Base-by-base conservation (phyloP, 2,329 filamentous ascomycete species). In the Fusarium heterosporum region DNA sequence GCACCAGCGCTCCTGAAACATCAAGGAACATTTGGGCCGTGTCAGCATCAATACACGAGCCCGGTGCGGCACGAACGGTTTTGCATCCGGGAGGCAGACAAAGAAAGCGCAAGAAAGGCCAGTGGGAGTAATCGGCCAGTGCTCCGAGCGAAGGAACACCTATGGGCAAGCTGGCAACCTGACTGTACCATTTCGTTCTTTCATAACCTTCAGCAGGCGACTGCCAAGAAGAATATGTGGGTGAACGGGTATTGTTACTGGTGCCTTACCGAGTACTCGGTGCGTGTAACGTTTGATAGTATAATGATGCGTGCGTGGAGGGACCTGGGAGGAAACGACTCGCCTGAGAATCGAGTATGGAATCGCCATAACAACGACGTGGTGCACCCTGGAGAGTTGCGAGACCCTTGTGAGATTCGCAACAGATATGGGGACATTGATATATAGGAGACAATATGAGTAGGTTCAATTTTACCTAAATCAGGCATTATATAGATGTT, bases 261-360 rank as follows among this genome's bases (percentile, higher is more conserved):
- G 25, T 62, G 57, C 34, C 43, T 29, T 13, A 62, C 28, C 4
- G 59, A 62, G 29, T 62, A 45, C 29, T 62, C 49, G 10, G 11
- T 62, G 3, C 8, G 11, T 30, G 10, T 26, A 7, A 22, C 34
- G 25, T 12, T 7, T 22, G 7, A 8, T 19, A 12, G 2, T 16
- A 28, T 50, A 32, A 14, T 10, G 13, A 3, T 62, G 11, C 12
- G 22, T 6, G 17, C 14, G 3, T 62, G 59, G 59, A 48, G 26
- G 22, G 59, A 62, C 16, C 4, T 61, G 8, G 59, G 59, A 12
- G 25, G 26, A 14, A 26, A 8, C 11, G 30, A 29, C 5, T 49
- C 56, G 13, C 39, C 32, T 40, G n/a, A 16, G 14, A 22, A 34
- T 49, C 8, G 7, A 1, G 29, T 38, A 7, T 62, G 59, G 59